Evolutionary conservation across 2,329 filamentous ascomycete species (phyloP).

Genomic region (Colletotrichum paranaense): DNA sequence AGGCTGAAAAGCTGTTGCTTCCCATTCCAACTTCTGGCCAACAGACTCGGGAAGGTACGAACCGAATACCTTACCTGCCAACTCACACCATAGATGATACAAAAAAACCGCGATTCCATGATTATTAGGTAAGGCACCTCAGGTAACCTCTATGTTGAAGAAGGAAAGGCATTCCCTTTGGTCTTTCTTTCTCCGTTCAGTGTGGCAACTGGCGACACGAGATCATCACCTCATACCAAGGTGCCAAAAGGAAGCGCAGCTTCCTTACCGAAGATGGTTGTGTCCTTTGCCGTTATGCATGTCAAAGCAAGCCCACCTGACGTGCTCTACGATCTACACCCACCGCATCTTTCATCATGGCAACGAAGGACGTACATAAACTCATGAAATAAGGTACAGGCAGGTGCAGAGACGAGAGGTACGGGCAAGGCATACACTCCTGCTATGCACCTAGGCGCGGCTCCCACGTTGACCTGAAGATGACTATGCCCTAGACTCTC

Average conservation of each 20-base stretch:
- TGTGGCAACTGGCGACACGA: neutral
- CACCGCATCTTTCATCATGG: constrained; percentile 22
- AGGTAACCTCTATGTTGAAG: too few relatives aligned
- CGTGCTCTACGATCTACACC: constrained; percentile 1
- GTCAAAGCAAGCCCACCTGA: constrained; percentile 24
- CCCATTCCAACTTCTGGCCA: neutral
- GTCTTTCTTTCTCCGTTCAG: too few relatives aligned
- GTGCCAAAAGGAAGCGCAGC: neutral
- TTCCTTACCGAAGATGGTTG: neutral
- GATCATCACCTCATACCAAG: constrained; percentile 1
- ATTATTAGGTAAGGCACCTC: too few relatives aligned
- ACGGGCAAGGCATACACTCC: constrained; percentile 13
- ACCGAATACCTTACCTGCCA: too few relatives aligned
- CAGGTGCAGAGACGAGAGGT: constrained; percentile 3
- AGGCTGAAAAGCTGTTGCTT: neutral
- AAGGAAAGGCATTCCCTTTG: too few relatives aligned
- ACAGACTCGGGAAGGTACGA: neutral
- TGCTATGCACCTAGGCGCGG: neutral
- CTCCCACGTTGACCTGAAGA: constrained; percentile 23
- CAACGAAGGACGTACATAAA: neutral
- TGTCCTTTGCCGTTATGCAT: neutral
- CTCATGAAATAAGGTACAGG: neutral
- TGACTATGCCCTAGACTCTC: neutral
- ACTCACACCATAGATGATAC: too few relatives aligned
- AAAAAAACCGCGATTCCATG: too few relatives aligned